A percentile compares a stretch with the other conserved stretches of the same genome.
phyloP scores from a whole-genome alignment of 2,329 filamentous ascomycete species.

The Penicillium concentricum region DNA sequence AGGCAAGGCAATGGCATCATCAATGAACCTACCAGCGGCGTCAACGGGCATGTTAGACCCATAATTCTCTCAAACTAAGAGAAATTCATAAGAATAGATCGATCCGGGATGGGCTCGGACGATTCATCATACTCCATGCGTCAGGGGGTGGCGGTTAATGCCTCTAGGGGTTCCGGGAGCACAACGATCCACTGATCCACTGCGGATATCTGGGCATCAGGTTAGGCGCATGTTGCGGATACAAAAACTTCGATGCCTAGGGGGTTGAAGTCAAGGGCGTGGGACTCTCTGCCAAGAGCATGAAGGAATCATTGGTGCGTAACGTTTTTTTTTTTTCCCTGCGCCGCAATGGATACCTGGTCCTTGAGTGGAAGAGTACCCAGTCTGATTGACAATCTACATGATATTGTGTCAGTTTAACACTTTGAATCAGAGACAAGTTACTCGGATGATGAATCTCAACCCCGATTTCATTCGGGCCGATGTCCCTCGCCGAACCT shows the following conservation, averaged over 20 bases:
- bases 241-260: slow-evolving; percentile 24
- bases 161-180: not conserved
- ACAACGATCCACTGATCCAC: slow-evolving; percentile 17
- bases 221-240: not conserved
- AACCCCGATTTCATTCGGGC: slow-evolving; percentile 13
- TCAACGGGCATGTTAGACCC: slow-evolving; percentile 14
- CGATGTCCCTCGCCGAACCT: slow-evolving; percentile 5
- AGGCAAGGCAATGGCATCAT: not conserved
- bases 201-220: slow-evolving; percentile 12
- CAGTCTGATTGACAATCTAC: slow-evolving; percentile 4
- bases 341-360: not conserved
- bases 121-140: slow-evolving; percentile 4
- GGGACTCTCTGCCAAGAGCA: slow-evolving; percentile 17
- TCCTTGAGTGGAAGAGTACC: not conserved
- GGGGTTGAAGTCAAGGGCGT: slow-evolving; percentile 10
- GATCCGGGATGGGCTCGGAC: slow-evolving; percentile 13
- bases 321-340: not conserved
- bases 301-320: not conserved
- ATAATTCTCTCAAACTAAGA: slow-evolving; percentile 9
- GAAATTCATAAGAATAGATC: slow-evolving; percentile 15
- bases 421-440: not conserved
- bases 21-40: slow-evolving; percentile 18
- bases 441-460: slow-evolving; percentile 16
- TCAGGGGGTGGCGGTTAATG: slow-evolving; percentile 15
- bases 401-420: not conserved